A percentile compares a stretch with the other conserved stretches of the same genome.
Conservation (phyloP, 2,329 filamentous ascomycete species). For the Penicillium psychrosexuale region DNA sequence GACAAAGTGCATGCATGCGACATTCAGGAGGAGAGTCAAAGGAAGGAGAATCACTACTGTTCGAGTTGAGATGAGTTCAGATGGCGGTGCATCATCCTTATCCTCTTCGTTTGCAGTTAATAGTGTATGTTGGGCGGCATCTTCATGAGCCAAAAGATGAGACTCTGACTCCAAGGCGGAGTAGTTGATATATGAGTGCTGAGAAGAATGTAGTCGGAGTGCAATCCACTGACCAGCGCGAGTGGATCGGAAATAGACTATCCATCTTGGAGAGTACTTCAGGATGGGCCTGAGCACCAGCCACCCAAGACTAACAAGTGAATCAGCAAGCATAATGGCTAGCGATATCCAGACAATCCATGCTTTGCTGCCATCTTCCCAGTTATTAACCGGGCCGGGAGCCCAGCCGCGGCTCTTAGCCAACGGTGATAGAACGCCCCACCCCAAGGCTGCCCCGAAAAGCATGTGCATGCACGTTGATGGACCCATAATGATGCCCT, state of each 20-base stretch:
- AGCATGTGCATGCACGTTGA: conserved; percentile 95
- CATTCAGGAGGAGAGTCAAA: conserved; percentile 73
- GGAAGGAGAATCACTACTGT: conserved; percentile 73
- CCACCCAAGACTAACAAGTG: conserved; percentile 81
- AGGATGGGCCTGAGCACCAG: conserved; percentile 65
- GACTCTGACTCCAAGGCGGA: conserved; percentile 25
- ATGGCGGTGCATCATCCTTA: conserved; percentile 74
- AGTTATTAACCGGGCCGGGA: conserved; percentile 78
- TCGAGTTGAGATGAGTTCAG: conserved; percentile 72
- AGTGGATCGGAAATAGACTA: conserved; percentile 30
- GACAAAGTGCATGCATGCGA: conserved; percentile 74
- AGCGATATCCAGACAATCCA: conserved; percentile 98
- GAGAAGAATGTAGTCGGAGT: conserved; percentile 18
- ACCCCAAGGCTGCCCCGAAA: conserved; percentile 81
- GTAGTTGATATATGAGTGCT: conserved; percentile 31
- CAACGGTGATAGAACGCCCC: conserved; percentile 84
- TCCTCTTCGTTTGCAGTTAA: conserved; percentile 3
- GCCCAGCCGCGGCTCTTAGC: conserved; percentile 88
- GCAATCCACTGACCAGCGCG: conserved; percentile 28
- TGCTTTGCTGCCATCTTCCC: conserved; percentile 90
- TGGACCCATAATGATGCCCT: conserved; percentile 98
- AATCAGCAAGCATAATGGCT: conserved; percentile 94
- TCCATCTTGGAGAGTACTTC: conserved; percentile 42
- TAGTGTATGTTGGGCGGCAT: background rate
- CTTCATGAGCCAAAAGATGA: conserved; percentile 2